A percentile compares a stretch with the other conserved stretches of the same genome.
These are phyloP conservation scores for Iberis amara DNA, from an alignment of 441 rosid species.

Conservation along the genomic window DNA sequence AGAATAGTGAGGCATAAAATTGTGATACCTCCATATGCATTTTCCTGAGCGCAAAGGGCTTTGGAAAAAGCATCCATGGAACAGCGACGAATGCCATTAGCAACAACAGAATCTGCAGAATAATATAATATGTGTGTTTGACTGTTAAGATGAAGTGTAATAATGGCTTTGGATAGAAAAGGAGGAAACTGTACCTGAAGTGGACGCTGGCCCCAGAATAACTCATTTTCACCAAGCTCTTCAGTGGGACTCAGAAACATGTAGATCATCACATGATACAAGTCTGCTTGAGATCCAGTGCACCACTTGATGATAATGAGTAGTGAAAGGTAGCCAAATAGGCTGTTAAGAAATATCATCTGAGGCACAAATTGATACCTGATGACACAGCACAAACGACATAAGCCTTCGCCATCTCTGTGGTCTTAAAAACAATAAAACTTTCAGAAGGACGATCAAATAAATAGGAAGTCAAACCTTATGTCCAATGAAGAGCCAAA, in stretches of 20 bases:
- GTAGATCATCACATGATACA: conserved; percentile 98
- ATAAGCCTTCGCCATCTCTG: conserved; percentile 6
- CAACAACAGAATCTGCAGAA: conserved; percentile 72
- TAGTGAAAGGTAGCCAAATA: conserved; percentile 90
- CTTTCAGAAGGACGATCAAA: conserved; percentile 8
- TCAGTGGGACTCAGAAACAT: conserved; percentile 97
- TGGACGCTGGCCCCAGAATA: conserved; percentile 91
- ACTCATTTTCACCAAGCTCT: conserved; percentile 77
- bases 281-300: conserved; percentile 95
- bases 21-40: conserved; percentile 67
- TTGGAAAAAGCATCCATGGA: conserved; percentile 99
- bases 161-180: conserved; percentile 16
- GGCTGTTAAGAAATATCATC: conserved; percentile 84
- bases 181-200: conserved; percentile 56
- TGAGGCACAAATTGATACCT: conserved; percentile 98
- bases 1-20: conserved; percentile 19
- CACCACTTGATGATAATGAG: conserved; percentile 94
- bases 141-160: conserved; percentile 13
- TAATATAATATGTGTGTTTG: conserved; percentile 25
- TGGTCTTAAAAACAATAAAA: conserved; percentile 12
- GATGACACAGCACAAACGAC: conserved; percentile 27
- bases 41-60: conserved; percentile 88
- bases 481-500: conserved; percentile 68
- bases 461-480: conserved; percentile 38
- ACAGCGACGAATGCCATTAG: conserved; percentile 78